These are phyloP conservation scores for Claviceps africana DNA, from an alignment of 2,329 filamentous ascomycete genomes.

Conservation along the genomic window DNA sequence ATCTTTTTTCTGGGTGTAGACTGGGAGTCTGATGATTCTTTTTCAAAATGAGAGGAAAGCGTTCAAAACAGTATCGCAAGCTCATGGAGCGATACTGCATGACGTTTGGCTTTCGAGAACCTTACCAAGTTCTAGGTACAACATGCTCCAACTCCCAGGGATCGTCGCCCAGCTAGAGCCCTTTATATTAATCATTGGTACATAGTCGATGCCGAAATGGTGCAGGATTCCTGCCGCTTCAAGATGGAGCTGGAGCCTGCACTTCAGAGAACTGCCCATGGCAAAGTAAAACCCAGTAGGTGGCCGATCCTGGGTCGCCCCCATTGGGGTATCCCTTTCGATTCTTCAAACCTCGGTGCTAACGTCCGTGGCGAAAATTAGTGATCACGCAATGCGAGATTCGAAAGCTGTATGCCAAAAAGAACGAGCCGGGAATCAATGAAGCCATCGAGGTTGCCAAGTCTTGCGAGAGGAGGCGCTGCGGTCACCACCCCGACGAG, in stretches of 20 bases:
- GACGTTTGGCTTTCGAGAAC: slow-evolving; percentile 80
- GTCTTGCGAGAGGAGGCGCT: slow-evolving; percentile 59
- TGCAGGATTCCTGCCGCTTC: slow-evolving; percentile 66
- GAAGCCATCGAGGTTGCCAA: slow-evolving; percentile 64
- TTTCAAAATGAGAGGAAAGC: slow-evolving; percentile 33
- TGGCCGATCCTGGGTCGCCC: slow-evolving; percentile 8
- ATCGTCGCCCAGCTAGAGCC: not conserved
- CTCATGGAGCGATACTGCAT: slow-evolving; percentile 85
- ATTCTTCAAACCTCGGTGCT: slow-evolving; percentile 9
- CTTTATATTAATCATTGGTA: slow-evolving; percentile 6
- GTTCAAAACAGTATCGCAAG: slow-evolving; percentile 51
- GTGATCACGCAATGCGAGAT: slow-evolving; percentile 75
- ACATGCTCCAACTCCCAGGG: slow-evolving; percentile 9
- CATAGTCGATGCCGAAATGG: slow-evolving; percentile 68
- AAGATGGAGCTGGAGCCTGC: slow-evolving; percentile 78
- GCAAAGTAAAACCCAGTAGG: slow-evolving; percentile 68
- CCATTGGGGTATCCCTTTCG: not conserved
- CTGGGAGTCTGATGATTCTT: not conserved
- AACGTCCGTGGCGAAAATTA: slow-evolving; percentile 16
- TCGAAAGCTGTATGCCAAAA: slow-evolving; percentile 57
- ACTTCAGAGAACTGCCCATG: slow-evolving; percentile 72
- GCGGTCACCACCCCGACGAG: slow-evolving; percentile 61
- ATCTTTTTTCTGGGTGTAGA: too few species aligned
- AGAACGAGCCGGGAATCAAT: slow-evolving; percentile 36
- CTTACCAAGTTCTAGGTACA: slow-evolving; percentile 73